Evolutionary conservation across 2,329 filamentous ascomycete species (phyloP).

Genomic region (Blumeria graminis): DNA sequence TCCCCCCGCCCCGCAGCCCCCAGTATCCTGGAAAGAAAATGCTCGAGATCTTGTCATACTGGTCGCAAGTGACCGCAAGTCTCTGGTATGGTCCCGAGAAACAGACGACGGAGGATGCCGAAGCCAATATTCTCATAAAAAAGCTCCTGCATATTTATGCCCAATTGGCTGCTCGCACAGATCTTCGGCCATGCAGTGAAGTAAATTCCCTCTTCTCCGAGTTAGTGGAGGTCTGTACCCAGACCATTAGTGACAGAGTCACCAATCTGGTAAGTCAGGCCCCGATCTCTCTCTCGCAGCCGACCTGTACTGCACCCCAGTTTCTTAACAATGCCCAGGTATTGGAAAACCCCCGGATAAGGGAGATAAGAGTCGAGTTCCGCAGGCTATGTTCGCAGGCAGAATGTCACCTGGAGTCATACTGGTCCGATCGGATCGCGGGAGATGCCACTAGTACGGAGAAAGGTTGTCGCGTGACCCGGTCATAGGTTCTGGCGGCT

Average conservation of each 20-base stretch:
- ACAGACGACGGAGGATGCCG: background rate
- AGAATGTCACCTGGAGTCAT: conserved; percentile 21
- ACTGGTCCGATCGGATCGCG: conserved; percentile 20
- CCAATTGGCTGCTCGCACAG: background rate
- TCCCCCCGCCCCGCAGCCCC: background rate
- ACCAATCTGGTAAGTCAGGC: conserved; percentile 1
- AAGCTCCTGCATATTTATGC: background rate
- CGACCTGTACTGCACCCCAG: too few relatives aligned
- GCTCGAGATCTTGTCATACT: background rate
- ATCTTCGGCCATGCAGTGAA: conserved; percentile 14
- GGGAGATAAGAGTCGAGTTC: conserved; percentile 17
- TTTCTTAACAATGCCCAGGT: background rate
- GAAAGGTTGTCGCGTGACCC: background rate
- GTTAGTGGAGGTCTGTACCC: conserved; percentile 17
- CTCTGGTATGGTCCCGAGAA: background rate
- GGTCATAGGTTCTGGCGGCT: conserved; percentile 2
- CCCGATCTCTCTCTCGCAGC: too few relatives aligned
- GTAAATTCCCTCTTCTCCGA: conserved; percentile 17
- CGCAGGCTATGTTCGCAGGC: conserved; percentile 20
- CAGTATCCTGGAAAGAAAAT: background rate
- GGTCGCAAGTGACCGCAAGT: background rate
- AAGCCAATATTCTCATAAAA: background rate
- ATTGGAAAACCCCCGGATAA: conserved; percentile 15
- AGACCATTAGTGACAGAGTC: conserved; percentile 1
- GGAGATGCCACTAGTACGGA: background rate